Percentiles rank a stretch among this genome's conserved stretches.
These are phyloP conservation scores for Cladochytrium replicatum DNA, from an alignment of 192 early-diverging fungal genomes.

Conservation along the genomic window DNA sequence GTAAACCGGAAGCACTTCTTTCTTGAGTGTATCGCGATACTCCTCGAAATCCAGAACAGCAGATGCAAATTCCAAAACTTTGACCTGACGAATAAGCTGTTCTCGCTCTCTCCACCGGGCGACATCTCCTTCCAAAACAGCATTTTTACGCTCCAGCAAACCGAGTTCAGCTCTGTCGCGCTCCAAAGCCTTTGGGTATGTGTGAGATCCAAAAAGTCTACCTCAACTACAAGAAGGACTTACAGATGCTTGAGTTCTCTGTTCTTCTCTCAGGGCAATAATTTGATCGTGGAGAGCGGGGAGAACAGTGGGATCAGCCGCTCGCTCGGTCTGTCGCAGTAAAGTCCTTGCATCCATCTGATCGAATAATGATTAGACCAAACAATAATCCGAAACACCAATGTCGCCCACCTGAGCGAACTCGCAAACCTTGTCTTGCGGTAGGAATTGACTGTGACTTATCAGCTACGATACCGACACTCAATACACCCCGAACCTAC, in stretches of 20 bases:
- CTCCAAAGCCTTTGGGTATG: constrained; percentile 23
- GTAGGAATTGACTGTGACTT: constrained; percentile 76
- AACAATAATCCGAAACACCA: too few relatives aligned
- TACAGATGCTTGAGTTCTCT: constrained; percentile 22
- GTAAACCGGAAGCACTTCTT: too few relatives aligned
- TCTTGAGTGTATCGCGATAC: too few relatives aligned
- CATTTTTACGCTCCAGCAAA: constrained; percentile 57
- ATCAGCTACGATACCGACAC: not conserved
- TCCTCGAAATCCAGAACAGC: too few relatives aligned
- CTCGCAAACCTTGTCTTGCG: constrained; percentile 87
- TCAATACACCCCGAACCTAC: constrained; percentile 22
- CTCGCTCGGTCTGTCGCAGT: constrained; percentile 73
- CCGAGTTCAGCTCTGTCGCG: constrained; percentile 46
- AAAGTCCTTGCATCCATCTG: constrained; percentile 69
- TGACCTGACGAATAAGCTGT: constrained; percentile 48
- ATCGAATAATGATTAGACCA: too few relatives aligned
- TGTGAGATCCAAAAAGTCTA: constrained; percentile 5
- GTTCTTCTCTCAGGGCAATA: constrained; percentile 20
- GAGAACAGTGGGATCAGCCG: constrained; percentile 63
- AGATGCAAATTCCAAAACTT: constrained; percentile 46
- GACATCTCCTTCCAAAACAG: constrained; percentile 67
- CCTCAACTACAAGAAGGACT: too few relatives aligned
- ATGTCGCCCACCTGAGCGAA: constrained; percentile 88
- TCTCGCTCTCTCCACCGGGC: constrained; percentile 61
- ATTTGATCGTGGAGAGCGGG: constrained; percentile 57